These are phyloP conservation scores for Trametes maxima DNA, from an alignment of 768 basidiomycete species.

Conservation along the genomic window DNA sequence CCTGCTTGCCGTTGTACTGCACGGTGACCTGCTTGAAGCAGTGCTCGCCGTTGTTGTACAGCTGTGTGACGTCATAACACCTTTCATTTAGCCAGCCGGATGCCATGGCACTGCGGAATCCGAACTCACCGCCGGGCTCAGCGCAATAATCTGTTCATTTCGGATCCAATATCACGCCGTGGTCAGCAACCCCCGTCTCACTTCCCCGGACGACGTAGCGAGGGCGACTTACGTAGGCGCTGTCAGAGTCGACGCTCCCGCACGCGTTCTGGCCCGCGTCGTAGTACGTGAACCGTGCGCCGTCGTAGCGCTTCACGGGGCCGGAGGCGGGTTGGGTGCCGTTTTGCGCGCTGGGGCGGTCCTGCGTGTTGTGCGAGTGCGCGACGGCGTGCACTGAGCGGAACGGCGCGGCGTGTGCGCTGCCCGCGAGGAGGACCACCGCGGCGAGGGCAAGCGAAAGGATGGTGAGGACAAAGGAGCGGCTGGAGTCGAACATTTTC, in stretches of 20 bases:
- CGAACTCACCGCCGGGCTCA: slow-evolving; percentile 33
- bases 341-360: neutral
- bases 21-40: slow-evolving; percentile 70
- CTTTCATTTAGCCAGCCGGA: too few species aligned
- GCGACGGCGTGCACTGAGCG: neutral
- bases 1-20: slow-evolving; percentile 56
- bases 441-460: slow-evolving; percentile 5
- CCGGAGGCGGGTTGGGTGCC: neutral
- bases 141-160: slow-evolving; percentile 53
- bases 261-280: slow-evolving; percentile 30
- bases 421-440: slow-evolving; percentile 6
- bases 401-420: neutral
- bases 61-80: slow-evolving; percentile 37
- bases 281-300: slow-evolving; percentile 26
- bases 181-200: neutral
- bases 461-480: slow-evolving; percentile 19
- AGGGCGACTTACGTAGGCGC: slow-evolving; percentile 22
- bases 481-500: slow-evolving; percentile 19
- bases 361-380: neutral
- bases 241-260: slow-evolving; percentile 20
- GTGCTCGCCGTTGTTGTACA: slow-evolving; percentile 53
- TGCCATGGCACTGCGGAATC: neutral
- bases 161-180: neutral
- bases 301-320: slow-evolving; percentile 8
- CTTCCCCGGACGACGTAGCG: neutral